These are phyloP conservation scores for Hypsizygus ulmarius DNA, from an alignment of 1,284 basidiomycete species.

Conservation along the genomic window DNA sequence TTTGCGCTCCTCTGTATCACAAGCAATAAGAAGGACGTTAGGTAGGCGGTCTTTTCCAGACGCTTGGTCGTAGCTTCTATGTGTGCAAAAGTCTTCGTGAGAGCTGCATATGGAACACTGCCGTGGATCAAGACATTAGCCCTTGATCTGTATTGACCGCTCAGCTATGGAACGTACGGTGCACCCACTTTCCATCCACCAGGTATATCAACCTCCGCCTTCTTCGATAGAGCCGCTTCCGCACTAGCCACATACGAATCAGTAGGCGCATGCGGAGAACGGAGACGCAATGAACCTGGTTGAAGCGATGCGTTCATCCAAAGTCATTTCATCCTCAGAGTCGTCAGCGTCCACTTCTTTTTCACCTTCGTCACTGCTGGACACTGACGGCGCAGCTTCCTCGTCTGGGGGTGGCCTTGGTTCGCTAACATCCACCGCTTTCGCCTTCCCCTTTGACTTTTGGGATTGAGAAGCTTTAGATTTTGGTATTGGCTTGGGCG, in stretches of 20 bases:
- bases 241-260: conserved; percentile 48
- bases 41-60: conserved; percentile 86
- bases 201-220: conserved; percentile 72
- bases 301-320: conserved; percentile 40
- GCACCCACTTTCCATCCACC: conserved; percentile 87
- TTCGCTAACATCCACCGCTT: conserved; percentile 7
- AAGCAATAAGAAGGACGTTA: conserved; percentile 86
- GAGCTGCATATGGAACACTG: conserved; percentile 92
- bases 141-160: neutral
- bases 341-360: conserved; percentile 43
- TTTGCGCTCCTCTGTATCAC: conserved; percentile 84
- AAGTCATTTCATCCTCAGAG: conserved; percentile 40
- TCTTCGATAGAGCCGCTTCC: conserved; percentile 62
- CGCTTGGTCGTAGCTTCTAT: conserved; percentile 98
- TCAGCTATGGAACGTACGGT: conserved; percentile 57
- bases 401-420: conserved; percentile 2
- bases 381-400: conserved; percentile 13
- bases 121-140: neutral
- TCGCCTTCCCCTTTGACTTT: conserved; percentile 20
- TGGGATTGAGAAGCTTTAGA: conserved; percentile 16
- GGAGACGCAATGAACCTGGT: conserved; percentile 53
- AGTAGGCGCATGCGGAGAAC: neutral
- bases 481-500: conserved; percentile 10
- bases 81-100: conserved; percentile 84
- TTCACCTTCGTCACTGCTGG: conserved; percentile 19